Evolutionary conservation across 2,329 filamentous ascomycete species (phyloP).

Genomic region (Verticillium klebahnii): DNA sequence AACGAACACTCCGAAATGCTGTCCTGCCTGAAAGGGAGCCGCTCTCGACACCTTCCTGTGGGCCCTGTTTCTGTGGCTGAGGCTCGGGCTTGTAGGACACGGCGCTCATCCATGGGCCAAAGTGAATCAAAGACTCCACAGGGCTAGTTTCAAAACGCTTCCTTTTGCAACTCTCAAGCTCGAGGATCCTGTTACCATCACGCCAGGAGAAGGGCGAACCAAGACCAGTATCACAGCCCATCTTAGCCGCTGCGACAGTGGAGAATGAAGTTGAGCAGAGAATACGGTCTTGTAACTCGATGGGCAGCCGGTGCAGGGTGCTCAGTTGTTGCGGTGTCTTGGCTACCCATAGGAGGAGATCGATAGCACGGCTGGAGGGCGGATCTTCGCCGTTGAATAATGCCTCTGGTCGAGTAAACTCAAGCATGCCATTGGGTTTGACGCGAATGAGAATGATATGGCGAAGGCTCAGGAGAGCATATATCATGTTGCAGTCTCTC

Average conservation of each 20-base stretch:
- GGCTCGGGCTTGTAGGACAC: neutral
- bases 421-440: neutral
- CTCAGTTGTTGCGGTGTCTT: neutral
- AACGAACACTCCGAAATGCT: too few relatives aligned
- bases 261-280: neutral
- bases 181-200: neutral
- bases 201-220: neutral
- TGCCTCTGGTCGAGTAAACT: neutral
- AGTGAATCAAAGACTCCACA: neutral
- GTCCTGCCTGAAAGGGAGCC: too few relatives aligned
- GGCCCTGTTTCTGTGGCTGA: too few relatives aligned
- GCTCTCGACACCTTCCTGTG: too few relatives aligned
- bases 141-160: neutral
- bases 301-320: neutral
- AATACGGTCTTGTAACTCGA: neutral
- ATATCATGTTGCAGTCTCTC: neutral
- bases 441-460: neutral
- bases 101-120: neutral
- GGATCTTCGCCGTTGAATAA: neutral
- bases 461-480: neutral
- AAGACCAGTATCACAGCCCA: neutral
- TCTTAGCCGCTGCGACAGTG: neutral
- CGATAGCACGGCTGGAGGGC: neutral
- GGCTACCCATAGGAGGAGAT: neutral
- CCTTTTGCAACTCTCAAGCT: neutral